Base-by-base conservation (phyloP, 352 stramenopile species). In the Pythium aquatile region DNA sequence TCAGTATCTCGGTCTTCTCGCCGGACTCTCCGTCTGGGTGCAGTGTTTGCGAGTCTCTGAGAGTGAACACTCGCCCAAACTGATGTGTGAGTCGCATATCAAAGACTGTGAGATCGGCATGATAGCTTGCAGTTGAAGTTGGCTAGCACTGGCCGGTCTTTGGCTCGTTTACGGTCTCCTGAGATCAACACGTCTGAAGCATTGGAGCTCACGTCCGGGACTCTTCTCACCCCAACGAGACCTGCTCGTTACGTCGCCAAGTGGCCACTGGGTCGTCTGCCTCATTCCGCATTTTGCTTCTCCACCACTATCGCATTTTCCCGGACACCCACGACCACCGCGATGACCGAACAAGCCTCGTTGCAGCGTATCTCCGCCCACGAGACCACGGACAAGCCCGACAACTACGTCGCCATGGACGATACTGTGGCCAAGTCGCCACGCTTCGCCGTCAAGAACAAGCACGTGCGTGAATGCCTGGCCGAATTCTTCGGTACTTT, bases 401-500 rank as follows among this genome's bases (percentile, higher is more conserved):
- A 65, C 10, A 29, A 16, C 46, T 67, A 60, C 49, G 52, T 52
- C 5, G 30, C 46, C 2, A 33, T 61, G 16, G 53, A 61, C 53
- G 44, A 55, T 16, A 8, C 37, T 14, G 8, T 17, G 29, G 6
- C 4, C 5, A 16, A 46, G 3, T 10, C n/a, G 32, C 47, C 20
- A 17, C 63, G 55, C 14, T 60, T 61, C 39, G 63, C 56, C n/a
- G 40, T 65, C 28, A 14, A 42, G 47, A 52, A 51, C 56, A 44
- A 52, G 13, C 61, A 86, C n/a, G 17, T 84, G 10, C 82, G 82
- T 24, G 79, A 90, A 62, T 88, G 81, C 47, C 35, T 88, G 28
- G 79, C 77, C 44, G 81, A 88, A 61, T 87, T 86, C 68, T 70
- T 90, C 40, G 78, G 76, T 56, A 85, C 76, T 7, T 69, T 86